These are phyloP conservation scores for Thielaviopsis populi DNA, from an alignment of 2,329 filamentous ascomycete genomes.

Conservation along the genomic window DNA sequence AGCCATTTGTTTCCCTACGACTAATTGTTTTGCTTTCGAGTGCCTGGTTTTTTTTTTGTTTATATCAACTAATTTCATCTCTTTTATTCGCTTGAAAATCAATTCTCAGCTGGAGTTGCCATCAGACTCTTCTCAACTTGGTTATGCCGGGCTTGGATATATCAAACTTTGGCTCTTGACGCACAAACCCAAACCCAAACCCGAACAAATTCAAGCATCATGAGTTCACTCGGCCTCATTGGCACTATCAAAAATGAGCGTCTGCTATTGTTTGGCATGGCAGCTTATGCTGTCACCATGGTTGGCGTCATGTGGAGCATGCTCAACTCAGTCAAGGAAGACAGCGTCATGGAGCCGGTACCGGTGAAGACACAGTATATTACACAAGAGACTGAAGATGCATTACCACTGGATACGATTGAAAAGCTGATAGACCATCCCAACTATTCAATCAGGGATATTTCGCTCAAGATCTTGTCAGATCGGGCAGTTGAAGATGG, in stretches of 20 bases:
- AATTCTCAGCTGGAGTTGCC: background rate
- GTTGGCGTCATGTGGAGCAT: slow-evolving; percentile 41
- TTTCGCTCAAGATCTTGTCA: slow-evolving; percentile 44
- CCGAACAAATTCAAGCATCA: slow-evolving; percentile 3
- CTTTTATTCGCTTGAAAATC: background rate
- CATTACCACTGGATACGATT: slow-evolving; percentile 50
- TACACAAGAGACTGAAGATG: slow-evolving; percentile 60
- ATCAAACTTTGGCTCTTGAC: background rate
- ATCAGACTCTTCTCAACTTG: background rate
- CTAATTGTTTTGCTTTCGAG: background rate
- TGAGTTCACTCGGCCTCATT: slow-evolving; percentile 11
- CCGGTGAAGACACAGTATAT: slow-evolving; percentile 58
- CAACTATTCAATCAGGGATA: slow-evolving; percentile 57
- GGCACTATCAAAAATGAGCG: slow-evolving; percentile 34
- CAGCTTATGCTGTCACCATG: slow-evolving; percentile 43
- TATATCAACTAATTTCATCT: background rate
- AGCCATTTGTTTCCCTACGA: background rate
- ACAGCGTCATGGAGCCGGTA: slow-evolving; percentile 49
- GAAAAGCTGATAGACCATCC: slow-evolving; percentile 53
- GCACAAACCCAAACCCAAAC: slow-evolving; percentile 5
- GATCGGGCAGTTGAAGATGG: slow-evolving; percentile 45
- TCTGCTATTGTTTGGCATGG: slow-evolving; percentile 37
- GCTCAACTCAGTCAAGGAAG: slow-evolving; percentile 44
- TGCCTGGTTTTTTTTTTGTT: background rate
- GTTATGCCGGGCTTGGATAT: background rate